A percentile compares a stretch with the other conserved stretches of the same genome.
Conservation (phyloP, 208 protist genomes). For the Acanthamoeba triangularis region DNA sequence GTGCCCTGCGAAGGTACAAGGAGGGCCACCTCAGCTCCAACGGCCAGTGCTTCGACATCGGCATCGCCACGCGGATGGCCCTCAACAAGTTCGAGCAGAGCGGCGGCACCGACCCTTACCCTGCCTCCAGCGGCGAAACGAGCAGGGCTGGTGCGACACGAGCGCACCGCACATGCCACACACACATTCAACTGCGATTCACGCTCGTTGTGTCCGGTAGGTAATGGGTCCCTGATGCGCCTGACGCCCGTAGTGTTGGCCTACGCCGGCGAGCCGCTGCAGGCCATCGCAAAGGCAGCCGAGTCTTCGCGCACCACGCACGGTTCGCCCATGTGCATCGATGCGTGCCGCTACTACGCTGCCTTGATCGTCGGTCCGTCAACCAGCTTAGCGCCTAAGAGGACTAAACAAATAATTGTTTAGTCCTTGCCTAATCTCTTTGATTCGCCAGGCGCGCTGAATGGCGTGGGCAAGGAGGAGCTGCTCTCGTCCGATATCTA, state of each 20-base stretch:
- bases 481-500: conserved; percentile 12
- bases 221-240: conserved; percentile 65
- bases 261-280: not conserved
- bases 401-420: too few species aligned
- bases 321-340: conserved; percentile 1
- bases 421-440: too few species aligned
- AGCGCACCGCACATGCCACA: too few species aligned
- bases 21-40: conserved; percentile 82
- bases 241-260: conserved; percentile 17
- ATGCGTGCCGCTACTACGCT: conserved; percentile 74
- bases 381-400: too few species aligned
- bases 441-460: conserved; percentile 4
- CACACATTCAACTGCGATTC: too few species aligned
- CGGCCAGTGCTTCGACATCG: conserved; percentile 87
- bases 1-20: too few species aligned
- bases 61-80: conserved; percentile 53
- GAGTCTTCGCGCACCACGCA: conserved; percentile 66
- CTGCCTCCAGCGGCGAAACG: not conserved
- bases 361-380: conserved; percentile 15
- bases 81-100: conserved; percentile 62
- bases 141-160: not conserved
- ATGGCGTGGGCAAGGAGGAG: conserved; percentile 41
- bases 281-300: conserved; percentile 4
- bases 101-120: conserved; percentile 5
- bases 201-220: too few species aligned